Evolutionary conservation across 192 early-diverging fungal genomes (phyloP), one percentile per base, ranked within the genome.

Genomic region (Umbelopsis sp.): DNA sequence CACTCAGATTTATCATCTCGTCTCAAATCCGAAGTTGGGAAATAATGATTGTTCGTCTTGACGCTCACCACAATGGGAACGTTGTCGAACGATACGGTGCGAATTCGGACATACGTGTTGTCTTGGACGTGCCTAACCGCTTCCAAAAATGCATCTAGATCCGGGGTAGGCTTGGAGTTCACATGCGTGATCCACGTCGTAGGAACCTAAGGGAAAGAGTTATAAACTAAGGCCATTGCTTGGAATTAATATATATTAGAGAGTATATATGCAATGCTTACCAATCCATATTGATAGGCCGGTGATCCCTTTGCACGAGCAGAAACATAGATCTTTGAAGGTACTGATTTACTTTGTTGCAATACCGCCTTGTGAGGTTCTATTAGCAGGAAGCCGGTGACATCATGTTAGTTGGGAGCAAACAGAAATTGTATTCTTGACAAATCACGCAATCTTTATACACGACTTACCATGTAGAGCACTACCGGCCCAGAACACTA

Each of bases 401-500:
- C n/a, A n/a, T n/a, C n/a, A n/a, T n/a, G n/a, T n/a, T n/a, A n/a
- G n/a, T n/a, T n/a, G n/a, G 2, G 3, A 25, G 3, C 4, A 25
- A 25, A 25, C n/a, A 11, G 3, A n/a, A 54, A 12, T 12, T 24
- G n/a, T 12, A n/a, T 11, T 29, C 3, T 25, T 24, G 25, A 34
- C 25, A 59, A 36, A 43, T 65, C 4, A 32, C 21, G 0, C n/a
- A n/a, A n/a, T n/a, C n/a, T n/a, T 25, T 45, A 4, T 21, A 69
- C 78, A 50, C 9, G 10, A 34, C 45, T 44, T 74, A 79, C 77
- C 84, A 75, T 94, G 91, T 75, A 95, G 80, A 24, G 87, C 83
- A 11, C 90, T 93, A 21, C 95, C 95, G 4, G 93, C 91, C 95
- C 95, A 97, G 65, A 89, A 83, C 34, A 96, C 89, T 10, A 95